Evolutionary conservation across 805 yeast genomes (phyloP), one percentile per base, ranked within the genome.

Genomic region (Barnettozyma pratensis): DNA sequence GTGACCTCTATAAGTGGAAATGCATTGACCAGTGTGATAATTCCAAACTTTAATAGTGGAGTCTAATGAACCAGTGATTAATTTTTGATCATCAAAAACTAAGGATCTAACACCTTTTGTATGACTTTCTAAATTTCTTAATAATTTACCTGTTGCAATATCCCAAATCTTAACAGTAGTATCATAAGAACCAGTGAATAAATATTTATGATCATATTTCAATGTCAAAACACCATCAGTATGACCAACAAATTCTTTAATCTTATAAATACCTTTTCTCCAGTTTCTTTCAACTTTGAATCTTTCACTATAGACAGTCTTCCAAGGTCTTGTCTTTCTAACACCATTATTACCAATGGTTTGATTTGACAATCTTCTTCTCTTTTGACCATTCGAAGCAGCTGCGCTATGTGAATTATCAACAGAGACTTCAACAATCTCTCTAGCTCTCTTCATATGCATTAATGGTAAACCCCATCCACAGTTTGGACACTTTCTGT

Each of bases 381-480:
- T 61, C 49, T 60, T 61, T 30, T 42, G 47, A 8, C 45, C 44
- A 25, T 41, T 38, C 57, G 45, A 62, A 14, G 44, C 26, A 10
- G 42, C 25, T 26, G 41, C 29, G 26, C 50, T 53, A 10, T 39
- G 32, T 19, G 19, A 19, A 29, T 48, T 45, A 31, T 45, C 52
- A n/a, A 45, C 40, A 12, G 47, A 47, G 11, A 46, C 40, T 26
- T 49, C 52, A n/a, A 25, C 53, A 56, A 64, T 68, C 59, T 80
- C 80, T 52, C 86, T 67, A 2, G 84, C 85, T 47, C 85, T 74
- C 63, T 84, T 86, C 81, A 90, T 88, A 60, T 90, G 96, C 80
- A 94, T 79, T 51, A 94, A 70, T 3, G 99, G 99, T 54, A 94
- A 74, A 5, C 99, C 99, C 99, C 99, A 94, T 12, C 99, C 99